Evolutionary conservation across 129 eudicot species (phyloP), one percentile per base, ranked within the genome.

Genomic region (Helianthus tuberosus): DNA sequence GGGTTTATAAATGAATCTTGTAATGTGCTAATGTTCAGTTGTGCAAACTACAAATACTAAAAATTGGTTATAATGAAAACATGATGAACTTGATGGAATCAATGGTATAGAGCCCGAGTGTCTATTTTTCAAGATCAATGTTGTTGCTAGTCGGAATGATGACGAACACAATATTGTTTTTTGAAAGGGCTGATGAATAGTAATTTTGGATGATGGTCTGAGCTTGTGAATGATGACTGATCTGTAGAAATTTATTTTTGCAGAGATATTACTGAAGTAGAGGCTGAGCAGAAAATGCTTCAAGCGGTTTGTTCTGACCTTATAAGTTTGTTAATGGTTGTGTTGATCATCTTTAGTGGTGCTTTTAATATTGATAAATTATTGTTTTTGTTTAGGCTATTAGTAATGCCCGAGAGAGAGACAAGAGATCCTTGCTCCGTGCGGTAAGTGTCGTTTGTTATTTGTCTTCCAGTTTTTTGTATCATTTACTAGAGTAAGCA

Each of bases 401-500:
- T 52, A 87, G 86, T 80, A 95, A 95, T 82, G 97, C 96, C 53
- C 88, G 99, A 48, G 99, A 95, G 69, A 91, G 99, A 80, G 99
- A 95, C 4, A 85, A 90, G 73, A 88, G 99, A 80, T 75, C 86
- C n/a, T 76, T 95, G 79, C 79, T 95, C 54, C 92, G 99, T 67
- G 84, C 96, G 10, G 95, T 95, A 87, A 91, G 96, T 71, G 48
- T 73, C 59, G 63, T 60, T 63, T 6, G 23, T 23, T 35, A 27
- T 15, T 23, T 11, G 61, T 55, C 53, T 48, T 5, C 75, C 59
- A 41, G 47, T 61, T 39, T 57, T 16, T 35, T 73, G 15, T 8
- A 36, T 38, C 29, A 8, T 64, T 38, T 38, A 39, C 27, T 36
- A 6, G 7, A 8, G 38, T 5, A 35, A 36, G 38, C 23, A 17